Conservation (phyloP, 345 rosid genomes). For the Ceriops decandra region DNA sequence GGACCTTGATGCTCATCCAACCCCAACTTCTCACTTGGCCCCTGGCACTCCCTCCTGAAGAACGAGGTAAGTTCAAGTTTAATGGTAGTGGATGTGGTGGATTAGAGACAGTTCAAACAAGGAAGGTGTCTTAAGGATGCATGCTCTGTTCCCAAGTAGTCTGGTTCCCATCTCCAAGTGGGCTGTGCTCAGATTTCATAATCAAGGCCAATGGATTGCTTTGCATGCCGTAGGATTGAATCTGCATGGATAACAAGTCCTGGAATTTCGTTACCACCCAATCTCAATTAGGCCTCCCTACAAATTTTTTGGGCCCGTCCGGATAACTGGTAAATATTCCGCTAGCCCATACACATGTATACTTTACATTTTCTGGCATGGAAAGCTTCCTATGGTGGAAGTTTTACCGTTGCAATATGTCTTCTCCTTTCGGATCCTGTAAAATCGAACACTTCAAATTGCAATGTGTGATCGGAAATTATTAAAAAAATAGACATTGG, state of each 20-base stretch:
- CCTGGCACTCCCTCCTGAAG: constrained; percentile 58
- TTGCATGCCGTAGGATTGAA: not conserved
- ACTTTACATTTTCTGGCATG: not conserved
- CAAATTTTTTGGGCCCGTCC: not conserved
- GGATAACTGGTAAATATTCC: not conserved
- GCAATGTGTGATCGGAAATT: too few species aligned
- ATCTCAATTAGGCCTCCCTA: not conserved
- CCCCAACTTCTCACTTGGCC: constrained; percentile 14
- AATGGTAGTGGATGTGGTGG: not conserved
- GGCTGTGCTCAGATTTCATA: not conserved
- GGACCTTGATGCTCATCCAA: constrained; percentile 35
- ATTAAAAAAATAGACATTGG: too few species aligned
- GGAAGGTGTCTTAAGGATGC: not conserved
- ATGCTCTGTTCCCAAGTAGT: too few species aligned
- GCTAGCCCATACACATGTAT: too few species aligned
- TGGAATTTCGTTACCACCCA: not conserved
- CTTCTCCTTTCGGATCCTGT: not conserved
- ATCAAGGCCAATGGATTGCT: not conserved
- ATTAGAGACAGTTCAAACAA: not conserved
- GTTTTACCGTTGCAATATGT: too few species aligned
- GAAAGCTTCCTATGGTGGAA: not conserved
- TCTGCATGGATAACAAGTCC: not conserved
- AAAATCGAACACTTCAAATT: not conserved
- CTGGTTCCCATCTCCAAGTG: not conserved
- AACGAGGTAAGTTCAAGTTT: constrained; percentile 38